Evolutionary conservation across 108 stramenopile species (phyloP).

Genomic region (Cyclotella kingstonii): DNA sequence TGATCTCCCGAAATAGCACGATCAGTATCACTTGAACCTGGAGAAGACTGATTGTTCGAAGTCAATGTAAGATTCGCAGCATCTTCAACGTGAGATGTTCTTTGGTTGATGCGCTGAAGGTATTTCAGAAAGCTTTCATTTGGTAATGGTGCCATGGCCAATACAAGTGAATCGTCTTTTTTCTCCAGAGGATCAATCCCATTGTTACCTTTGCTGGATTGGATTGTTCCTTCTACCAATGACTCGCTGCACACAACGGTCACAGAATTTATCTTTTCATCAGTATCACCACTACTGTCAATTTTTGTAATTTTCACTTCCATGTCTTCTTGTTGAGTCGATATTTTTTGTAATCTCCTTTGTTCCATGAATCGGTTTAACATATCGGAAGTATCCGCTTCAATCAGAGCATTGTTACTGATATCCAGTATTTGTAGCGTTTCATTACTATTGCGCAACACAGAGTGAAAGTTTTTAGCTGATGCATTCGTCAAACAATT

Average conservation of each 20-base stretch:
- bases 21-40: too few relatives aligned
- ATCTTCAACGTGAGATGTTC: neutral
- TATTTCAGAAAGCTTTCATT: slow-evolving; percentile 4
- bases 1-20: too few relatives aligned
- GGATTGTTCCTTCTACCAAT: neutral
- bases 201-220: neutral
- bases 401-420: slow-evolving; percentile 14
- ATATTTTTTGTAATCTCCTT: slow-evolving; percentile 11
- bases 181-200: slow-evolving; percentile 1
- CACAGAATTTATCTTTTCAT: neutral
- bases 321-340: slow-evolving; percentile 3
- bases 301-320: slow-evolving; percentile 1
- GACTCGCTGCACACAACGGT: neutral
- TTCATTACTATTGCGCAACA: slow-evolving; percentile 12
- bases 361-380: slow-evolving; percentile 28
- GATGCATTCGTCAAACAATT: slow-evolving; percentile 11
- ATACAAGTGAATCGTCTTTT: too few relatives aligned
- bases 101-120: slow-evolving; percentile 2
- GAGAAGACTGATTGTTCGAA: too few relatives aligned
- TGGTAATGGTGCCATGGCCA: neutral
- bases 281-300: neutral
- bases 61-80: neutral
- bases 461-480: slow-evolving; percentile 20
- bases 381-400: slow-evolving; percentile 10
- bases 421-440: slow-evolving; percentile 26